A percentile compares a stretch with the other conserved stretches of the same genome.
These are phyloP conservation scores for Effrenium voratum DNA, from an alignment of 73 alveolate genomes.

Conservation along the genomic window DNA sequence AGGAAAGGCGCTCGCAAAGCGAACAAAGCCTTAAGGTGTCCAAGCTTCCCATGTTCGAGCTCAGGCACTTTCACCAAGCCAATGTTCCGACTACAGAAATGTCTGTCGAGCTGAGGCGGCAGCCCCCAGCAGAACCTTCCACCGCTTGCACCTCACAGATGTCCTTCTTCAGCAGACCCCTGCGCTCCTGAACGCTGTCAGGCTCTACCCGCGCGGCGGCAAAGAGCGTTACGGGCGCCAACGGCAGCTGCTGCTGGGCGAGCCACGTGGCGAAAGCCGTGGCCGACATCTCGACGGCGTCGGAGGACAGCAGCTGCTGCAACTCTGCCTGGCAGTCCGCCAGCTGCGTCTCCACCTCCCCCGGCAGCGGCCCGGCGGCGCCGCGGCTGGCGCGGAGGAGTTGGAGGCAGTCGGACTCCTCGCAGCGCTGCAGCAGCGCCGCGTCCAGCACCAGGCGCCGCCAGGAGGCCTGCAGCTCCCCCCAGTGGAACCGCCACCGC, in stretches of 20 bases:
- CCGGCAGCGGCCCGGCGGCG: not conserved
- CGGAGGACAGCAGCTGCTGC: constrained; percentile 21
- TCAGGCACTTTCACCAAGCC: too few relatives aligned
- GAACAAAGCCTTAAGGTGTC: constrained; percentile 43
- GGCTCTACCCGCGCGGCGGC: constrained; percentile 39
- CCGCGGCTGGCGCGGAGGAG: not conserved
- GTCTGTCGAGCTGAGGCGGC: too few relatives aligned
- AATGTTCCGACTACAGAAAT: too few relatives aligned
- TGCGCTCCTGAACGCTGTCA: too few relatives aligned
- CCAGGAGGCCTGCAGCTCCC: constrained; percentile 40
- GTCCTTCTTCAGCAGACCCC: not conserved
- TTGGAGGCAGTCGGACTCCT: constrained; percentile 2
- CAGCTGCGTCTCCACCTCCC: constrained; percentile 37
- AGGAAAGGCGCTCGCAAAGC: constrained; percentile 12
- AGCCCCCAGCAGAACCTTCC: too few relatives aligned
- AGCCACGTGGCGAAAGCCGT: constrained; percentile 68
- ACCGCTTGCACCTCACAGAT: not conserved
- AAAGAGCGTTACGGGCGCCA: constrained; percentile 80
- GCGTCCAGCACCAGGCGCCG: constrained; percentile 44
- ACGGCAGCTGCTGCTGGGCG: constrained; percentile 29
- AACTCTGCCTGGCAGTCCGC: constrained; percentile 37
- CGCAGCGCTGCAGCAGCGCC: constrained; percentile 24
- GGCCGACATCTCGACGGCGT: not conserved
- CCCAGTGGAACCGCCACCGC: constrained; percentile 35
- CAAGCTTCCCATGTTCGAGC: too few relatives aligned